Evolutionary conservation across 2,329 filamentous ascomycete genomes (phyloP).

Genomic region (Periconia sp.): DNA sequence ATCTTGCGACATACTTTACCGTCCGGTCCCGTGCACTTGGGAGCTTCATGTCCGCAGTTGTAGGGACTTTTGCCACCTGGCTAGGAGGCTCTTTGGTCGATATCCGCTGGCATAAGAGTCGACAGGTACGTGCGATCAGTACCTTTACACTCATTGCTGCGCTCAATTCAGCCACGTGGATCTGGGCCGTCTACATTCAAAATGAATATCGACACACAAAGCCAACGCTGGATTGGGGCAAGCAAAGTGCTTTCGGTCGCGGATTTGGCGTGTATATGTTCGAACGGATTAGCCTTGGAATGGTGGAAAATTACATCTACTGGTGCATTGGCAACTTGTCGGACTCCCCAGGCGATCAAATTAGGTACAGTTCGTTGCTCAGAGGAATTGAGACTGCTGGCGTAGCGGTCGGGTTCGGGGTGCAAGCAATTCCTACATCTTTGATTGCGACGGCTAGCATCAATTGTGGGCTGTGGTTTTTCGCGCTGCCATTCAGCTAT

Average conservation of each 20-base stretch:
- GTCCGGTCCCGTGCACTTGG: slow-evolving; percentile 52
- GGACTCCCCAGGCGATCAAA: slow-evolving; percentile 48
- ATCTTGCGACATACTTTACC: slow-evolving; percentile 55
- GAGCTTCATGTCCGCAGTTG: slow-evolving; percentile 50
- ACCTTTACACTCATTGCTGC: slow-evolving; percentile 47
- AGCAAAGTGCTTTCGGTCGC: slow-evolving; percentile 44
- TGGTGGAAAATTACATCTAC: slow-evolving; percentile 52
- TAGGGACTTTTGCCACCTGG: slow-evolving; percentile 47
- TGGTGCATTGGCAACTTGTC: slow-evolving; percentile 52
- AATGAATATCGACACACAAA: slow-evolving; percentile 49
- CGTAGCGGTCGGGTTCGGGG: slow-evolving; percentile 47
- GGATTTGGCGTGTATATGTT: slow-evolving; percentile 50
- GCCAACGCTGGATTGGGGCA: slow-evolving; percentile 49
- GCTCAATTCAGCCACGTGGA: slow-evolving; percentile 50
- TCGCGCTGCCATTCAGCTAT: slow-evolving; percentile 48
- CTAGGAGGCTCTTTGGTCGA: slow-evolving; percentile 54
- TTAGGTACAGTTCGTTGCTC: slow-evolving; percentile 49
- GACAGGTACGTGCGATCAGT: slow-evolving; percentile 44
- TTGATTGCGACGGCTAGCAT: slow-evolving; percentile 50
- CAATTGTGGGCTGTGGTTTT: slow-evolving; percentile 47
- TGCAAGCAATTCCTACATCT: slow-evolving; percentile 48
- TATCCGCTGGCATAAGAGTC: slow-evolving; percentile 43
- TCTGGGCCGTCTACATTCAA: slow-evolving; percentile 52
- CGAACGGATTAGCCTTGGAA: slow-evolving; percentile 42
- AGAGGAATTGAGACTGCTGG: slow-evolving; percentile 48